A percentile compares a stretch with the other conserved stretches of the same genome.
phyloP scores from a whole-genome alignment of 192 early-diverging fungal genomes.

The Rhizoclosmatium globosum region DNA sequence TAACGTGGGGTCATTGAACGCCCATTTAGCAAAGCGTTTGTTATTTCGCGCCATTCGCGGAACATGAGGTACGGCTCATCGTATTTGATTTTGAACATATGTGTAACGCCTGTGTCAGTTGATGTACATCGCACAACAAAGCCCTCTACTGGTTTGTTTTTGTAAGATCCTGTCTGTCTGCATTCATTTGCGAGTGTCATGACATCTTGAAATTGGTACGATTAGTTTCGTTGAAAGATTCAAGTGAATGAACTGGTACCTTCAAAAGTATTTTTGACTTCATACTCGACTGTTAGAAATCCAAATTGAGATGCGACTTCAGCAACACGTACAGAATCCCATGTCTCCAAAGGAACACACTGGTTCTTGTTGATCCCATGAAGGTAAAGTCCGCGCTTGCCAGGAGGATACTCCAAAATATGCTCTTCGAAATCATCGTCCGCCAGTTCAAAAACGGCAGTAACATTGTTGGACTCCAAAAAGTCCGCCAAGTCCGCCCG shows the following conservation, averaged over 20 bases:
- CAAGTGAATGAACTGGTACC: slow-evolving; percentile 25
- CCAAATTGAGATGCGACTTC: slow-evolving; percentile 79
- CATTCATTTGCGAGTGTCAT: slow-evolving; percentile 74
- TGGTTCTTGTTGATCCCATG: slow-evolving; percentile 93
- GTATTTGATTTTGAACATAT: slow-evolving; percentile 94
- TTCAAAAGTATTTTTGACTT: slow-evolving; percentile 60
- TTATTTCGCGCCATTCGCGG: slow-evolving; percentile 96
- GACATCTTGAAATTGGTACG: slow-evolving; percentile 56
- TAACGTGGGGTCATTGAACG: slow-evolving; percentile 48
- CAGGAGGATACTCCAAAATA: slow-evolving; percentile 83
- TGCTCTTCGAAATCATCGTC: slow-evolving; percentile 98
- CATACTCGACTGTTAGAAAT: slow-evolving; percentile 63
- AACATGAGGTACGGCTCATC: slow-evolving; percentile 95
- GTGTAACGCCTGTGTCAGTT: slow-evolving; percentile 31
- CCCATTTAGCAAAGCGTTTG: slow-evolving; percentile 65
- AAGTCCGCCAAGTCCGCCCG: slow-evolving; percentile 65
- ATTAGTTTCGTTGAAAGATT: not conserved
- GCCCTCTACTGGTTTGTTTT: slow-evolving; percentile 84
- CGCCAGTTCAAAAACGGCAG: slow-evolving; percentile 74
- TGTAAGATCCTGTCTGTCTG: slow-evolving; percentile 67
- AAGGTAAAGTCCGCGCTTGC: slow-evolving; percentile 82
- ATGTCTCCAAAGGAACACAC: slow-evolving; percentile 68
- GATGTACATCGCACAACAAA: slow-evolving; percentile 85
- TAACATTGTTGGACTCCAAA: slow-evolving; percentile 75
- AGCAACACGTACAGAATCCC: slow-evolving; percentile 68